Evolutionary conservation across 805 yeast genomes (phyloP).

Genomic region (Metschnikowia kofuensis): DNA sequence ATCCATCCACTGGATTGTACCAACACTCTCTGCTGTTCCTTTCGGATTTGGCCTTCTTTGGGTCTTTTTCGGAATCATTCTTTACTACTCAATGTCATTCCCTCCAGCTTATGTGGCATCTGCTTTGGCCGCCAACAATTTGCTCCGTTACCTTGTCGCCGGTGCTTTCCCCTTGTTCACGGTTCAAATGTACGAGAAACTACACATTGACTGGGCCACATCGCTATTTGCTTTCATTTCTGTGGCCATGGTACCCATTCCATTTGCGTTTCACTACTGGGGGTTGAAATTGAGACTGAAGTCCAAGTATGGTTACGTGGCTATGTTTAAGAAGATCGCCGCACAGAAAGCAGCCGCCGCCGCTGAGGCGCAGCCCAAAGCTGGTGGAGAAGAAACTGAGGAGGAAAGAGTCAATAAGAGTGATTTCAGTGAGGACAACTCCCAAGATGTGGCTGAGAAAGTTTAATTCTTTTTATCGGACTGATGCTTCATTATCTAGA

Average conservation of each 20-base stretch:
- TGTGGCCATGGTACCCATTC: constrained; percentile 69
- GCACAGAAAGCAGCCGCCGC: constrained; percentile 18
- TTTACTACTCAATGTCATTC: constrained; percentile 66
- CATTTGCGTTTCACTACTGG: constrained; percentile 61
- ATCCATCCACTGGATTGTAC: constrained; percentile 72
- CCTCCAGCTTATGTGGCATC: constrained; percentile 79
- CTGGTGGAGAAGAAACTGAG: background rate
- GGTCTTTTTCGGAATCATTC: constrained; percentile 66
- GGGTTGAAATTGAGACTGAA: constrained; percentile 56
- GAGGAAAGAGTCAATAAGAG: constrained; percentile 1
- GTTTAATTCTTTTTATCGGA: background rate
- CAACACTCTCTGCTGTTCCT: constrained; percentile 73
- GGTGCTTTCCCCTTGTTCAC: constrained; percentile 84
- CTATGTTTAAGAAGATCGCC: constrained; percentile 27
- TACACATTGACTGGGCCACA: constrained; percentile 79
- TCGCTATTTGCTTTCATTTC: constrained; percentile 64
- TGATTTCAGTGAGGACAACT: background rate
- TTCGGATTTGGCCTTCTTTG: constrained; percentile 73
- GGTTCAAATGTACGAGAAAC: constrained; percentile 71
- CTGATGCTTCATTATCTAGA: too few relatives aligned
- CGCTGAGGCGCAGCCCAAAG: constrained; percentile 9
- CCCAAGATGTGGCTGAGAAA: constrained; percentile 9
- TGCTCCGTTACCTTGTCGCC: constrained; percentile 70
- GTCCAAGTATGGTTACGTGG: constrained; percentile 61
- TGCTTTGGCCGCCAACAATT: constrained; percentile 86